Evolutionary conservation across 805 yeast species (phyloP), one percentile per base, ranked within the genome.

Genomic region (Candida chauliodis): DNA sequence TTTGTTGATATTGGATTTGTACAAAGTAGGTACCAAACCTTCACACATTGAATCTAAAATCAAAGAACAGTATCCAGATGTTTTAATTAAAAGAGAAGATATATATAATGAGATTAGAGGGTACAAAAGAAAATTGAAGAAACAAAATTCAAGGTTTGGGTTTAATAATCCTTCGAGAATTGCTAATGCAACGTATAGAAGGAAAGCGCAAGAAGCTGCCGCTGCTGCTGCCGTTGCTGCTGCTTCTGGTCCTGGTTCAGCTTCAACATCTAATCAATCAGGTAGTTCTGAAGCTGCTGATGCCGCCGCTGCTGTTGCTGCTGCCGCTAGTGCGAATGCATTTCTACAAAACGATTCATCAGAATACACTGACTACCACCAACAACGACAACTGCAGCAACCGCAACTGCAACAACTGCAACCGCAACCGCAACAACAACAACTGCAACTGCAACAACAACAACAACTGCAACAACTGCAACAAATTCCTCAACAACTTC

Each of bases 71-170:
- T 75, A 65, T 51, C 78, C 76, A 17, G 78, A 73, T 37, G 71
- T 75, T 30, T 61, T 73, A 30, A 74, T 75, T 46, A 75, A 75
- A 54, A 61, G 80, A 41, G 80, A 75, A 50, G 81, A 75, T 51
- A 75, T 75, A 39, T 75, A 75, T 53, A 75, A 75, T 52, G 79
- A 75, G 48, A 74, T 75, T 49, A 54, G 81, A 38, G 78, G 78
- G 14, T 68, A 74, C 56, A 75, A 75, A 52, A 66, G 78, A 44
- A 74, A 72, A 51, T 60, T 68, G 44, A 67, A 66, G 56, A 63
- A 63, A 46, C 72, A 62, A 47, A 56, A 52, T 37, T 55, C 66
- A 26, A 31, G 45, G 25, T 39, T 36, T 30, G 42, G 43, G 9
- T 30, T 33, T 17, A 37, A 36, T 13, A 39, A 30, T 30, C 32